phyloP scores from a whole-genome alignment of 176 grass and related monocot species.

The Miscanthus lutarioriparius region DNA sequence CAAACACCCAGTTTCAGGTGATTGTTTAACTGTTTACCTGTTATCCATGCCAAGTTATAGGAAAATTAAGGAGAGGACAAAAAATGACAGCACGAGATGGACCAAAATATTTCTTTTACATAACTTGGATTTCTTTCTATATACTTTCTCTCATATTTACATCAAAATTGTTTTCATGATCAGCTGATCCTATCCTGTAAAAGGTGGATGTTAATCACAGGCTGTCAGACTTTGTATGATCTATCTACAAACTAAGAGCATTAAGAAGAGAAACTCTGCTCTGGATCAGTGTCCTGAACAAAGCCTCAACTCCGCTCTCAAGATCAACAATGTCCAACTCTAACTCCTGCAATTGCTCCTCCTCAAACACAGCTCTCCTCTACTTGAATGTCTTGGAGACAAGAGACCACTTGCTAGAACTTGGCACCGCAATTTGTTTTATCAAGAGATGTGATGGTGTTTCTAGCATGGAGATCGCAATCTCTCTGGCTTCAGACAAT shows the following conservation, averaged over 20 bases:
- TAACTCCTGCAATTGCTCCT: too few relatives aligned
- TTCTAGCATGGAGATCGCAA: too few relatives aligned
- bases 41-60: background rate
- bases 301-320: conserved; percentile 42
- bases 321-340: conserved; percentile 37
- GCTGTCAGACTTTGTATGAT: conserved; percentile 3
- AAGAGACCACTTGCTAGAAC: too few relatives aligned
- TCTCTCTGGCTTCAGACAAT: too few relatives aligned
- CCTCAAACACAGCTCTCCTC: too few relatives aligned
- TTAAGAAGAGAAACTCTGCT: conserved; percentile 55
- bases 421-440: too few relatives aligned
- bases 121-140: conserved; percentile 3
- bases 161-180: conserved; percentile 8
- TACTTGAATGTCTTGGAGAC: too few relatives aligned
- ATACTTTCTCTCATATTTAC: conserved; percentile 12
- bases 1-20: too few relatives aligned
- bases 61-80: background rate
- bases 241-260: conserved; percentile 37
- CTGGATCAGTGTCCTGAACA: conserved; percentile 51
- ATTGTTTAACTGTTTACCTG: background rate
- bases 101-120: background rate
- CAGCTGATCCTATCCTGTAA: too few relatives aligned
- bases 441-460: too few relatives aligned
- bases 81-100: background rate
- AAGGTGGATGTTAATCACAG: conserved; percentile 15